Conservation (phyloP, 208 protist species). For the Acanthamoeba royreba region DNA sequence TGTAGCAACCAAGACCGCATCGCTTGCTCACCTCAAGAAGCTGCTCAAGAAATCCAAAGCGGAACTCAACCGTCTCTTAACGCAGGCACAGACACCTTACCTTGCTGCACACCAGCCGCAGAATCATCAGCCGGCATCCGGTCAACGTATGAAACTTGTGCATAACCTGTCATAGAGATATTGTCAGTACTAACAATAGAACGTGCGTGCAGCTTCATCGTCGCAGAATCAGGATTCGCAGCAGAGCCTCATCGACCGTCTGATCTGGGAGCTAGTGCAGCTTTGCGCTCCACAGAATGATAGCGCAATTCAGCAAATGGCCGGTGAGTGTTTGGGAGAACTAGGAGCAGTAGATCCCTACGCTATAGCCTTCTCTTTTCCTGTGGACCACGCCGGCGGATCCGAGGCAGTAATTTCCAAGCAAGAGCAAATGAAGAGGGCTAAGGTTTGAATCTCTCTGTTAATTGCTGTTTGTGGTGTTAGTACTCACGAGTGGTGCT, state of each 20-base stretch:
- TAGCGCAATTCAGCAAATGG: constrained; percentile 12
- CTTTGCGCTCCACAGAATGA: constrained; percentile 21
- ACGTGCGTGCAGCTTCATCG: neutral
- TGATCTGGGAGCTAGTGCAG: constrained; percentile 45
- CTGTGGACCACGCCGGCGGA: neutral
- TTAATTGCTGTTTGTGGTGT: neutral
- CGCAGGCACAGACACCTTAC: neutral
- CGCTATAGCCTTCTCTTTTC: constrained; percentile 36
- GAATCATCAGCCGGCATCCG: neutral
- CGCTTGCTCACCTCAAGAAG: constrained; percentile 31
- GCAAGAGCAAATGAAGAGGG: neutral
- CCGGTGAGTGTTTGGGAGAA: constrained; percentile 34
- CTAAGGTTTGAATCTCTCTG: neutral
- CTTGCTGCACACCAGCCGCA: neutral
- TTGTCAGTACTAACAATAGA: no score
- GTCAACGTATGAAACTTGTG: neutral
- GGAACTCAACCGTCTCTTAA: constrained; percentile 8
- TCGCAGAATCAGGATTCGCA: neutral
- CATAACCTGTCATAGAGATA: neutral
- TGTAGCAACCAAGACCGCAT: neutral
- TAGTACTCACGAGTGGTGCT: neutral
- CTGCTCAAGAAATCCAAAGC: constrained; percentile 30
- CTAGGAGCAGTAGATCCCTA: constrained; percentile 37
- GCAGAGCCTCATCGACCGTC: neutral
- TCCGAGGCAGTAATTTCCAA: neutral